These are phyloP conservation scores for Elsinoe ampelina DNA, from an alignment of 2,329 filamentous ascomycete species.

Conservation along the genomic window DNA sequence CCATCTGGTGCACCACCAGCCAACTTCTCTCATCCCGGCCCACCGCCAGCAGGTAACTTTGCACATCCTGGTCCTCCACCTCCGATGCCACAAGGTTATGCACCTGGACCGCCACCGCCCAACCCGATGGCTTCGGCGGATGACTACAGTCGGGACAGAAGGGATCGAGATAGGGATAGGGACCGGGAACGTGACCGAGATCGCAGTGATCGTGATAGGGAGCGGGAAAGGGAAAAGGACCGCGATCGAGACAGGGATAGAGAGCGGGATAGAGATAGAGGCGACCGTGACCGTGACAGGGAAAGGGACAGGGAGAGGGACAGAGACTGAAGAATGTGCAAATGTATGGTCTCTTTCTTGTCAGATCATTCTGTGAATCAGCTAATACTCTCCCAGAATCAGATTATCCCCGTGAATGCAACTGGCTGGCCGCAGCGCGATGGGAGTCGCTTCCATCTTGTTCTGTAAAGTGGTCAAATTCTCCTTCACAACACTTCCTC, in stretches of 20 bases:
- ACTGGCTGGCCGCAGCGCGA: no score
- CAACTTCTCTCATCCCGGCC: not conserved
- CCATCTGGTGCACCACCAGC: not conserved
- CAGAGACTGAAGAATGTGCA: constrained; percentile 15
- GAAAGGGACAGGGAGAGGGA: constrained; percentile 20
- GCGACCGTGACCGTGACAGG: constrained; percentile 15
- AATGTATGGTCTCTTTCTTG: no score
- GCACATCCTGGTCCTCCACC: not conserved
- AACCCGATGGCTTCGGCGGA: not conserved
- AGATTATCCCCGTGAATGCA: no score
- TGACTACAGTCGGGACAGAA: constrained; percentile 10
- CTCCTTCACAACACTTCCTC: no score
- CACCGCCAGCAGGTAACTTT: not conserved
- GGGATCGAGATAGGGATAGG: constrained; percentile 7
- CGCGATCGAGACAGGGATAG: constrained; percentile 2
- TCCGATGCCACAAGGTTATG: not conserved
- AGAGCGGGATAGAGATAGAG: constrained; percentile 13
- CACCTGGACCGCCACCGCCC: not conserved
- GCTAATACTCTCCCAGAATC: no score
- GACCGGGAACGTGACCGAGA: constrained; percentile 12
- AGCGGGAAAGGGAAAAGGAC: not conserved
- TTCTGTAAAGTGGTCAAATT: no score
- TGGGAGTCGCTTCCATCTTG: no score
- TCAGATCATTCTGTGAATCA: no score
- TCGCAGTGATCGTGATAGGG: constrained; percentile 3